Base-by-base conservation (phyloP, 352 stramenopile genomes). In the Globisporangium emineosum region DNA sequence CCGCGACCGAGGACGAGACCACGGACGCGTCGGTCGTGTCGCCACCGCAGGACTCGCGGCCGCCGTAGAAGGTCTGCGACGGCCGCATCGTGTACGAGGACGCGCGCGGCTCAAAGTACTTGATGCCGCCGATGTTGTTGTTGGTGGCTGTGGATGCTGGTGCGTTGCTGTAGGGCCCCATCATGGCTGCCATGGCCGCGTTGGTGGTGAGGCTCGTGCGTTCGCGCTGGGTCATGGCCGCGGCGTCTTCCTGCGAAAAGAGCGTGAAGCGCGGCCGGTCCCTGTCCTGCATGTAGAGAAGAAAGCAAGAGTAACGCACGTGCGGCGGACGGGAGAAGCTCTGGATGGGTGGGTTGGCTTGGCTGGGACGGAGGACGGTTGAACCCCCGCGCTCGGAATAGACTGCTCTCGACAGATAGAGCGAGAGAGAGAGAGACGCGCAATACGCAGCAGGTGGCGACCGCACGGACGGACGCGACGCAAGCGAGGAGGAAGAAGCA, bases 161-260 rank as follows among this genome's bases (percentile, higher is more conserved):
- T 15, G 15, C 17, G 40, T 5, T 15, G 40, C 40, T 17, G 15
- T 45, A 45, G 40, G 40, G 40, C 1, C 40, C 40, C 40, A 45
- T 45, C 40, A 45, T 45, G 15, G 40, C 37, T 13, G 37, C 3
- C 37, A 45, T 45, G 5, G 37, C 15, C 17, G 40, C 40, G 40
- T 45, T 45, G 25, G 54, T 64, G 27, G 70, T 65, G 55, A 71
- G 73, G 58, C 66, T 78, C 17, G 72, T 73, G 72, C 81, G 81
- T 57, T 93, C 83, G 30, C 84, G 84, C 32, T 83, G 69, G 1
- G 60, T 84, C 81, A 93, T 90, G 66, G 84, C 84, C 60, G 83
- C 70, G 52, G 81, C 81, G 73, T 91, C 84, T 62, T 86, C 84
- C 5, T 67, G 70, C 8, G 84, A 84, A 60, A 93, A 89, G 42